Percentiles rank a stretch among this genome's conserved stretches.
Conservation (phyloP, 306 rosid species). For the Quercus aquifolioides region DNA sequence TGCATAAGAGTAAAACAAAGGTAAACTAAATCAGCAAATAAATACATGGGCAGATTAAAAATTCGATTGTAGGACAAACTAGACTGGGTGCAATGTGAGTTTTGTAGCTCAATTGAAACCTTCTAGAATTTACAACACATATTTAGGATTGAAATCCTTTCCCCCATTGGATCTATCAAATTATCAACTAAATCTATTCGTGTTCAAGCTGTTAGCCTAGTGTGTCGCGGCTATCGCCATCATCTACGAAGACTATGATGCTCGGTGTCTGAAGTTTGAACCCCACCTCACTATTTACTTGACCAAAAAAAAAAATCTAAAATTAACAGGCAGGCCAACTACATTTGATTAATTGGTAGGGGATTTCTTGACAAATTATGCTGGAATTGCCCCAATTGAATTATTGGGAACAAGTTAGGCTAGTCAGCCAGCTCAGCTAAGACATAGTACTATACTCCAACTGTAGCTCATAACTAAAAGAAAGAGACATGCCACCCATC, state of each 20-base stretch:
- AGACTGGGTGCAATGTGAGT: too few species aligned
- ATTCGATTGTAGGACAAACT: neutral
- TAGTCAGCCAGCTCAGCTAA: constrained; percentile 39
- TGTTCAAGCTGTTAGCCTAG: too few species aligned
- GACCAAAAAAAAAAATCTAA: neutral
- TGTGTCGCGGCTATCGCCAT: too few species aligned
- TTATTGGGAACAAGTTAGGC: constrained; percentile 22
- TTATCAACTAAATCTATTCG: too few species aligned
- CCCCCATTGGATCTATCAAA: too few species aligned
- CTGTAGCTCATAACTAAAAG: constrained; percentile 60
- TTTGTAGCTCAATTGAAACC: too few species aligned
- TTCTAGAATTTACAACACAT: too few species aligned
- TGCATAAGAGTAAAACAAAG: constrained; percentile 6
- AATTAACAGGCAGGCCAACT: too few species aligned
- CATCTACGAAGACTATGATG: too few species aligned
- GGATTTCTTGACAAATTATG: neutral
- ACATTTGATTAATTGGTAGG: neutral
- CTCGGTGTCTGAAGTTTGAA: too few species aligned
- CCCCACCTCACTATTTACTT: too few species aligned
- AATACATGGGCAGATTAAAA: neutral
- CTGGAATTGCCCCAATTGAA: neutral
- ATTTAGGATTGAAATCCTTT: too few species aligned
- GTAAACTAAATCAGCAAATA: neutral
- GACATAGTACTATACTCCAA: constrained; percentile 31
- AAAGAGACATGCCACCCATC: constrained; percentile 69